Evolutionary conservation across 495 filamentous ascomycete genomes (phyloP).

Genomic region (Pyronema omphalodes): DNA sequence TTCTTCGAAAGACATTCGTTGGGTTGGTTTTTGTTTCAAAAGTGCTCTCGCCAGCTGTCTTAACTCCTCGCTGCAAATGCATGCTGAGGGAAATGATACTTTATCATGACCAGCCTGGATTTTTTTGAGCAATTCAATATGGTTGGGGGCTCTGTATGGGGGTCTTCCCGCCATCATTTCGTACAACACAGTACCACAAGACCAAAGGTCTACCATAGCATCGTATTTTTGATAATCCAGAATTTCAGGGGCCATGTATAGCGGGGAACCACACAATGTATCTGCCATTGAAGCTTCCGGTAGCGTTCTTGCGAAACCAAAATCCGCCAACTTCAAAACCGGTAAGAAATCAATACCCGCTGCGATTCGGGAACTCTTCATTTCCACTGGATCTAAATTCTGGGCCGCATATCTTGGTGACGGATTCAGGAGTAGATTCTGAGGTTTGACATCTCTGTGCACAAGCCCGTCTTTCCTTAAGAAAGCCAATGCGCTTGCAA

Average conservation of each 20-base stretch:
- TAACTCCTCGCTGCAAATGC: constrained; percentile 51
- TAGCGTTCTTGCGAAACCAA: constrained; percentile 84
- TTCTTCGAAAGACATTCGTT: constrained; percentile 61
- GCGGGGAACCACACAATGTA: constrained; percentile 89
- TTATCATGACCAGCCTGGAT: constrained; percentile 73
- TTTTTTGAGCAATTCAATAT: constrained; percentile 78
- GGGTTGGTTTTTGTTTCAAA: constrained; percentile 66
- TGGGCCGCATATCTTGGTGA: constrained; percentile 40
- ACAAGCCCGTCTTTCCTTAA: constrained; percentile 69
- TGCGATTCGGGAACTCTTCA: constrained; percentile 22
- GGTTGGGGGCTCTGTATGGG: constrained; percentile 80
- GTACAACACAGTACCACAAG: constrained; percentile 80
- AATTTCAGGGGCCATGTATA: constrained; percentile 98
- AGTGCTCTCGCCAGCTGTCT: constrained; percentile 65
- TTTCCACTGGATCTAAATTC: constrained; percentile 4
- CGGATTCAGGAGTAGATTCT: constrained; percentile 82
- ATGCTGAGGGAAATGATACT: constrained; percentile 64
- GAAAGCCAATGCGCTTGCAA: constrained; percentile 81
- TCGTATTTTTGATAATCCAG: constrained; percentile 94
- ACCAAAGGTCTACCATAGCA: constrained; percentile 93
- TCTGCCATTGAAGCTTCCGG: constrained; percentile 81
- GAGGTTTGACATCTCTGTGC: constrained; percentile 93
- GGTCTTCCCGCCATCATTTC: constrained; percentile 88
- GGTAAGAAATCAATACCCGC: constrained; percentile 74
- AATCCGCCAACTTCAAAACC: constrained; percentile 94